Evolutionary conservation across 2,329 filamentous ascomycete genomes (phyloP), one percentile per base, ranked within the genome.

Genomic region (Trichoderma koningii): DNA sequence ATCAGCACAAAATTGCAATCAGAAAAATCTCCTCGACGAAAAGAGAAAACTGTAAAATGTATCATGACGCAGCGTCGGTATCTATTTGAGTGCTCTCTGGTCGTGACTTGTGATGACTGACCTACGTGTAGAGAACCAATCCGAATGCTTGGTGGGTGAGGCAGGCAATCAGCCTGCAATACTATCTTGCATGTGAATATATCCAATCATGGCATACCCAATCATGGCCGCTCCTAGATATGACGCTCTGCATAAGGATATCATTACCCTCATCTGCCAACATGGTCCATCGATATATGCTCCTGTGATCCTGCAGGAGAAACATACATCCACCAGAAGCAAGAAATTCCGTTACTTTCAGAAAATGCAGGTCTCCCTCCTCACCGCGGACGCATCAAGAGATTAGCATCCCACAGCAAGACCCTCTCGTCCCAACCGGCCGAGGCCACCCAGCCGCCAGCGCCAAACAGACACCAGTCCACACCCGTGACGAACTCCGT

Each of bases 381-480:
- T 68, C 48, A 75, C 66, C 72, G 69, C 47, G 70, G 70, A 4
- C 66, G 73, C 73, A 77, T 74, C 44, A 85, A 69, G 68, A 80
- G 78, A 67, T 83, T 88, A 45, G 93, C 91, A 80, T 99, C 95
- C 94, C 94, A 99, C 6, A 99, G 86, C 71, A 96, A 81, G 12
- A 99, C 84, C 71, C 88, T 85, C 79, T 97, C 93, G 73, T 99
- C 95, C 95, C 95, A 99, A 0, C 92, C 93, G 2, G 90, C 91
- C 68, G 91, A 96, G 2, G 95, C 93, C 70, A 93, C 93, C 95
- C 95, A 99, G 5, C 95, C 95, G 69, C 96, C 93, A 26, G 87
- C 90, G 5, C 95, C 95, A 76, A 99, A 99, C 51, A 99, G 78
- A 78, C 95, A 99, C 95, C 96, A 99, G 76, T 99, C 95, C 0